Base-by-base conservation (phyloP, 2,329 filamentous ascomycete genomes). In the Sclerotinia sclerotiorum region DNA sequence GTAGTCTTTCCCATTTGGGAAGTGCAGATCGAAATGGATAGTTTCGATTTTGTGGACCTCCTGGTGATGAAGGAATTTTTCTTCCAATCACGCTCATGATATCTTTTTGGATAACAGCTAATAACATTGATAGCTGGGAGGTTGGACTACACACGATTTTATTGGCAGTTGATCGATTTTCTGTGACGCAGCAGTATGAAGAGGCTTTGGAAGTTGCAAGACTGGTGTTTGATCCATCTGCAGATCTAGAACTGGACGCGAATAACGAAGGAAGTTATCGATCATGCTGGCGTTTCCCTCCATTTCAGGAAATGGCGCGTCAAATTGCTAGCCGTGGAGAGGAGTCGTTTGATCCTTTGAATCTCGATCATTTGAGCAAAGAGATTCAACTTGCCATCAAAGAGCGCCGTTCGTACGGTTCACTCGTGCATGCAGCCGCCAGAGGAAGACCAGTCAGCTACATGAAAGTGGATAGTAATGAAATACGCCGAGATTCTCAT, bases 401-500 rank as follows among this genome's bases (percentile, higher is more conserved):
- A 3, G 55, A 57, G 21, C 55, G 32, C 8, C 55, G 35, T 42
- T 57, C 55, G 2, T 42, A 42, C 73, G 76, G 76, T 63, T 73
- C 3, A 48, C 70, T n/a, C 69, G 74, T 60, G 72, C 75, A 13
- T 77, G 74, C 62, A 4, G 55, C 76, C 0, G 76, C 77, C 5
- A 71, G 77, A 0, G 55, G 29, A 2, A 63, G 76, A 19, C 73
- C 74, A 2, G 44, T 72, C 1, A 71, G 74, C 2, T 79, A 78
- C 67, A 79, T 78, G 78, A 78, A 78, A 76, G 62, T 71, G 73
- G 68, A 66, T 76, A 13, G 77, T 74, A 8, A 73, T 78, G 70
- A 77, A 76, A 65, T 79, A 79, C 70, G 73, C 78, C 44, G 70
- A 75, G 54, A 76, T 76, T 52, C 70, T 79, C 11, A 73, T 79